Conservation (phyloP, 1,284 basidiomycete genomes). For the Rhodotorula sp. region DNA sequence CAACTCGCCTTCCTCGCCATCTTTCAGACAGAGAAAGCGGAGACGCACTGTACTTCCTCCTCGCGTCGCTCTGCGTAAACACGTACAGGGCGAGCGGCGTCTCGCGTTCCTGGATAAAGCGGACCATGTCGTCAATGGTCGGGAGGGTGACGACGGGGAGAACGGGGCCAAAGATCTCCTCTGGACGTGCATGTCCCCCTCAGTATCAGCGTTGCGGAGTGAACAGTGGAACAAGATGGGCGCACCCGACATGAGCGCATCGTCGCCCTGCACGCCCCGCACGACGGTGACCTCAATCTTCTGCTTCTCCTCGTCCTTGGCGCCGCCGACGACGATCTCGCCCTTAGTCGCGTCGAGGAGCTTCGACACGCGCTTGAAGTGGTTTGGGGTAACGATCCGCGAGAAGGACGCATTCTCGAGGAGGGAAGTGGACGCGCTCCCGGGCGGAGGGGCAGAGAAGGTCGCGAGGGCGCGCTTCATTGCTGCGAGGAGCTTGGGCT, state of each 20-base stretch:
- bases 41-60: constrained; percentile 45
- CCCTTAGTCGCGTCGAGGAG: constrained; percentile 50
- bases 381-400: constrained; percentile 50
- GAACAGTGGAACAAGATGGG: not conserved
- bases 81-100: constrained; percentile 53
- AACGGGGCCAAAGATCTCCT: constrained; percentile 55
- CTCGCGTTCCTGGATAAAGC: constrained; percentile 49
- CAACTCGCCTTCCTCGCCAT: not conserved
- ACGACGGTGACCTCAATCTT: constrained; percentile 51
- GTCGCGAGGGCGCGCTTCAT: constrained; percentile 25
- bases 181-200: constrained; percentile 7
- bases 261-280: constrained; percentile 47
- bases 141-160: constrained; percentile 48
- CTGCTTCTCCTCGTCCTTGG: constrained; percentile 32
- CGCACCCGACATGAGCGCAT: constrained; percentile 49
- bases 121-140: constrained; percentile 27
- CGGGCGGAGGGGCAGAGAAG: constrained; percentile 17
- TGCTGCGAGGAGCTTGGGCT: constrained; percentile 35
- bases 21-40: not conserved
- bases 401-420: constrained; percentile 43
- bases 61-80: constrained; percentile 47
- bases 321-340: constrained; percentile 50
- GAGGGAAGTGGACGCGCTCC: constrained; percentile 10
- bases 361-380: constrained; percentile 50
- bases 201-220: too few relatives aligned